Percentiles rank a stretch among this genome's conserved stretches.
Evolutionary conservation across 2,329 filamentous ascomycete genomes (phyloP).

Genomic region (Clonostachys byssicola): DNA sequence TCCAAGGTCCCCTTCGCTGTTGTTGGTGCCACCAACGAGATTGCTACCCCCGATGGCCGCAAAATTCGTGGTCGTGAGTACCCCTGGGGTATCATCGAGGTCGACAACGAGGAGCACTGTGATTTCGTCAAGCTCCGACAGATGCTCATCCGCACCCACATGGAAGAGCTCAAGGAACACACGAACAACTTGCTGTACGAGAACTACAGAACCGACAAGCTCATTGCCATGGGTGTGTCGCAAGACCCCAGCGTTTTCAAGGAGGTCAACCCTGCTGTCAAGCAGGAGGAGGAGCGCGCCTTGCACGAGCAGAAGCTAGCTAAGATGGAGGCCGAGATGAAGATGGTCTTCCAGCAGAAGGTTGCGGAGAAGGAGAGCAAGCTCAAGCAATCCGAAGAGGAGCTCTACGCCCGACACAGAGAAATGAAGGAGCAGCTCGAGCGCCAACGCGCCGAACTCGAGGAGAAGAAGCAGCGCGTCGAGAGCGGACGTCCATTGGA

Average conservation of each 20-base stretch:
- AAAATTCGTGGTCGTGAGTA: constrained; percentile 95
- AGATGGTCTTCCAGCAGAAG: constrained; percentile 99
- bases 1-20: constrained; percentile 99
- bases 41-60: constrained; percentile 85
- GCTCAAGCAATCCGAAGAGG: constrained; percentile 98
- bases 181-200: constrained; percentile 99
- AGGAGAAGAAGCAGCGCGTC: constrained; percentile 96
- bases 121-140: constrained; percentile 99
- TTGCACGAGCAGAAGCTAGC: constrained; percentile 99
- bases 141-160: constrained; percentile 99
- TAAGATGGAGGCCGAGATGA: constrained; percentile 99
- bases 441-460: constrained; percentile 87
- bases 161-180: constrained; percentile 99
- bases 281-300: constrained; percentile 98
- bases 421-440: constrained; percentile 99
- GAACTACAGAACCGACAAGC: constrained; percentile 99
- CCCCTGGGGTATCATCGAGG: constrained; percentile 98
- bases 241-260: constrained; percentile 99
- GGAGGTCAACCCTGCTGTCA: constrained; percentile 99
- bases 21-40: constrained; percentile 93
- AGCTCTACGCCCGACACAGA: constrained; percentile 94
- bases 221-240: constrained; percentile 95
- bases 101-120: constrained; percentile 99
- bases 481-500: constrained; percentile 94
- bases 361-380: constrained; percentile 99